phyloP scores from a whole-genome alignment of 139 green algal species.

The Ettlia oleoabundans region DNA sequence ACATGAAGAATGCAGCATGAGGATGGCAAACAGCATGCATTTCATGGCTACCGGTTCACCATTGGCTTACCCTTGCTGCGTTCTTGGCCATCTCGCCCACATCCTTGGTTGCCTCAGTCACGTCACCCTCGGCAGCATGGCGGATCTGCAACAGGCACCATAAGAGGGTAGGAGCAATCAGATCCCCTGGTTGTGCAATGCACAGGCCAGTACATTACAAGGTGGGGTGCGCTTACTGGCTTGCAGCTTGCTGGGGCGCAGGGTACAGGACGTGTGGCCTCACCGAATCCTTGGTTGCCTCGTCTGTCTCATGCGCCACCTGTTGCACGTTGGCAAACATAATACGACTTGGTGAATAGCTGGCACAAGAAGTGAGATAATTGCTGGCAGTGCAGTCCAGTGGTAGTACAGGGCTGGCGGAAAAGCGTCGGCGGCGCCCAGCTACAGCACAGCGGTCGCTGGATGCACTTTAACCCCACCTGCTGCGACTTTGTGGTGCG shows the following conservation, averaged over 20 bases:
- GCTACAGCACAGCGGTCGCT: background rate
- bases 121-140: constrained; percentile 30
- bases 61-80: background rate
- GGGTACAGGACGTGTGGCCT: no score
- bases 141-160: constrained; percentile 13
- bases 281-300: constrained; percentile 41
- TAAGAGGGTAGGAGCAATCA: background rate
- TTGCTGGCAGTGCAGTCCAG: no score
- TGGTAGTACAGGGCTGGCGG: no score
- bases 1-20: background rate
- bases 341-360: no score
- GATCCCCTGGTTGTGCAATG: no score
- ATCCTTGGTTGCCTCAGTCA: constrained; percentile 5
- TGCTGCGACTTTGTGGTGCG: constrained; percentile 2
- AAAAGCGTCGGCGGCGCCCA: background rate
- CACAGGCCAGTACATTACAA: no score
- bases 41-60: background rate
- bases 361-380: no score
- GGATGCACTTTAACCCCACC: background rate
- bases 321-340: background rate
- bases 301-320: constrained; percentile 25
- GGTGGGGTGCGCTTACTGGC: no score
- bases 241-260: no score
- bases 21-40: background rate
- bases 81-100: constrained; percentile 30